Evolutionary conservation across 2,329 filamentous ascomycete genomes (phyloP), one percentile per base, ranked within the genome.

Genomic region (Akanthomyces uredinophilus): DNA sequence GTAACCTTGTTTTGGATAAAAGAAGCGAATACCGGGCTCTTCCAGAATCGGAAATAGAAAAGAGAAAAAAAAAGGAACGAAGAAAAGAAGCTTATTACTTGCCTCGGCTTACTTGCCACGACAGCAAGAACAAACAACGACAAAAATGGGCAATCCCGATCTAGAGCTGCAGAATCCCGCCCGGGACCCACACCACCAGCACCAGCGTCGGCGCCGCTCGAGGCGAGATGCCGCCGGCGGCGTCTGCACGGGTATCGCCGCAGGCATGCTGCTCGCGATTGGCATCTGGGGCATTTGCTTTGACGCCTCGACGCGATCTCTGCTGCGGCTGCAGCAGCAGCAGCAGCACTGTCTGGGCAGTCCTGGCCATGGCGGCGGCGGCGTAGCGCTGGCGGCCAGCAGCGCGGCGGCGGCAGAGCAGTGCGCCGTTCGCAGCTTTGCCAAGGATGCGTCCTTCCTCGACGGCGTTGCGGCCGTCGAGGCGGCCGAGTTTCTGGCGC

Each of bases 381-480:
- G 37, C 24, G 20, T 14, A 35, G 41, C 24, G n/a, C 16, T 35
- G 24, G 16, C 41, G 18, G 37, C 51, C 37, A 39, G 14, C 37
- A 16, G 37, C 68, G 11, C 55, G 18, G 20, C 47, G 29, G 62
- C 63, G 5, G 69, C 67, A 5, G 68, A 70, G 49, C 65, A 70
- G 71, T 88, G 85, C 68, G 79, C 84, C 16, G 82, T 85, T 62
- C 66, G 76, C 41, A 84, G 80, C 51, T 71, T 84, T 14, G 77
- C 78, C 20, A 74, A 75, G 5, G 76, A 81, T 54, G 72, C 83
- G 5, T 77, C 77, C 2, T 87, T 86, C 64, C 73, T 87, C 2
- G 72, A 82, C 14, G 66, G 69, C 2, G 82, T 81, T 1, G 66
- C 71, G 3, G 80, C 81, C 2, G 82, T 85, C 39, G 64, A 74